Conservation (phyloP, 306 rosid species). For the Rosa multiflora region DNA sequence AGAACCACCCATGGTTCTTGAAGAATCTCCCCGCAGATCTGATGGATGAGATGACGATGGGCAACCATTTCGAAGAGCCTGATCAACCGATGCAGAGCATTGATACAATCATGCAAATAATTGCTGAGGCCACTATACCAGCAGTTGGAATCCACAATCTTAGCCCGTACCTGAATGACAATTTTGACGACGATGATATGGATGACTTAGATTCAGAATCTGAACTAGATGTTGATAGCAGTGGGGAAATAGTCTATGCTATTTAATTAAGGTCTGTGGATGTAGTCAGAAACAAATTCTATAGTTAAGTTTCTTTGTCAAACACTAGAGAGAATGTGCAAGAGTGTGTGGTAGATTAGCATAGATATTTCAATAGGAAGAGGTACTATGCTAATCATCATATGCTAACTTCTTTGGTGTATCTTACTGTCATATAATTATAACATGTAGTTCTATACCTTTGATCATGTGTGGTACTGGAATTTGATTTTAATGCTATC, state of each 20-base stretch:
- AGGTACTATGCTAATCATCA: neutral
- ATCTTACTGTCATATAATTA: constrained; percentile 13
- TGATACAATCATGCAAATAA: constrained; percentile 85
- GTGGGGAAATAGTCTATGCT: constrained; percentile 94
- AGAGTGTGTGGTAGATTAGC: constrained; percentile 24
- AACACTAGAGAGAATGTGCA: constrained; percentile 23
- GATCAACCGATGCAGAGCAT: constrained; percentile 90
- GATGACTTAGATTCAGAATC: constrained; percentile 75
- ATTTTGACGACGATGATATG: constrained; percentile 71
- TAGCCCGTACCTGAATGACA: constrained; percentile 45
- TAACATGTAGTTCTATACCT: constrained; percentile 16
- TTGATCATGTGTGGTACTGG: constrained; percentile 8
- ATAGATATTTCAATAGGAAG: constrained; percentile 1
- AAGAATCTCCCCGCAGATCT: constrained; percentile 82
- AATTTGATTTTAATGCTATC: constrained; percentile 12
- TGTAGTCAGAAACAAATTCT: constrained; percentile 20
- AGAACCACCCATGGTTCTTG: constrained; percentile 76
- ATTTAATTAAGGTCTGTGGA: constrained; percentile 32
- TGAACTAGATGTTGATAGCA: constrained; percentile 87
- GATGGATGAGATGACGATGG: constrained; percentile 59
- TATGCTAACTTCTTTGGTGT: constrained; percentile 15
- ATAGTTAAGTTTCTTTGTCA: constrained; percentile 16
- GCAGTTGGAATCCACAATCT: constrained; percentile 58
- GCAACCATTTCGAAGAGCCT: constrained; percentile 74
- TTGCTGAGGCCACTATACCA: constrained; percentile 89